Percentiles rank a stretch among this genome's conserved stretches.
Evolutionary conservation across 805 yeast genomes (phyloP).

Genomic region (Lachancea kluyveri): DNA sequence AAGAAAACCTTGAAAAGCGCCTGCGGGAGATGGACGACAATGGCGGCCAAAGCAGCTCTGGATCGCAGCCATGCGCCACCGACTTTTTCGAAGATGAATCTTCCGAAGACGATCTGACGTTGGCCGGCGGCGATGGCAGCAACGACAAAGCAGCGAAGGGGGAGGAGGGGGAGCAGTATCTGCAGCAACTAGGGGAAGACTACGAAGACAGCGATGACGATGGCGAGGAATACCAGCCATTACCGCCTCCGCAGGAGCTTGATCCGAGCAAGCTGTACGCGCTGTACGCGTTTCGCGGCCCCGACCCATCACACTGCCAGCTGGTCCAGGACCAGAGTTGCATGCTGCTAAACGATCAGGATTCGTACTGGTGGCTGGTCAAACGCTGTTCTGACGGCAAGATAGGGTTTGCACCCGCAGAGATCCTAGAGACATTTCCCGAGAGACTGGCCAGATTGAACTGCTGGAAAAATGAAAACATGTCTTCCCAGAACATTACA

Average conservation of each 20-base stretch:
- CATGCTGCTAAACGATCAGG: slow-evolving; percentile 75
- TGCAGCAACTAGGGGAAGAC: slow-evolving; percentile 4
- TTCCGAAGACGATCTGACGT: slow-evolving; percentile 4
- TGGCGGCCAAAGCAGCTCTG: slow-evolving; percentile 1
- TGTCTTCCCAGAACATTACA: slow-evolving; percentile 17
- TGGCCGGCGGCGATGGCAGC: not conserved
- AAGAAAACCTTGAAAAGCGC: slow-evolving; percentile 29
- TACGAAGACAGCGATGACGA: slow-evolving; percentile 25
- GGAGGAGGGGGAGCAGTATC: too few species aligned
- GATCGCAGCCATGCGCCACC: not conserved
- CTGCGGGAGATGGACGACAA: slow-evolving; percentile 13
- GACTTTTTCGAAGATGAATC: slow-evolving; percentile 1
- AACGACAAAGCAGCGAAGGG: not conserved
- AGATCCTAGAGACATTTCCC: slow-evolving; percentile 82
- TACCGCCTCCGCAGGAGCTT: slow-evolving; percentile 67
- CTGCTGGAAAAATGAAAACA: slow-evolving; percentile 84
- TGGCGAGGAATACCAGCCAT: slow-evolving; percentile 38
- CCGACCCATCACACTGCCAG: slow-evolving; percentile 88
- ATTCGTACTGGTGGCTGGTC: slow-evolving; percentile 96
- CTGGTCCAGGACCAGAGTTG: slow-evolving; percentile 78
- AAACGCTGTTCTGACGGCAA: slow-evolving; percentile 49
- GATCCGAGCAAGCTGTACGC: slow-evolving; percentile 85
- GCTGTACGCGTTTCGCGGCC: slow-evolving; percentile 79
- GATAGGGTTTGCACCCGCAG: slow-evolving; percentile 96
- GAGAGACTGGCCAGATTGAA: slow-evolving; percentile 89